These are phyloP conservation scores for Phyllosticta citrichinensis DNA, from an alignment of 2,329 filamentous ascomycete species.

Conservation along the genomic window DNA sequence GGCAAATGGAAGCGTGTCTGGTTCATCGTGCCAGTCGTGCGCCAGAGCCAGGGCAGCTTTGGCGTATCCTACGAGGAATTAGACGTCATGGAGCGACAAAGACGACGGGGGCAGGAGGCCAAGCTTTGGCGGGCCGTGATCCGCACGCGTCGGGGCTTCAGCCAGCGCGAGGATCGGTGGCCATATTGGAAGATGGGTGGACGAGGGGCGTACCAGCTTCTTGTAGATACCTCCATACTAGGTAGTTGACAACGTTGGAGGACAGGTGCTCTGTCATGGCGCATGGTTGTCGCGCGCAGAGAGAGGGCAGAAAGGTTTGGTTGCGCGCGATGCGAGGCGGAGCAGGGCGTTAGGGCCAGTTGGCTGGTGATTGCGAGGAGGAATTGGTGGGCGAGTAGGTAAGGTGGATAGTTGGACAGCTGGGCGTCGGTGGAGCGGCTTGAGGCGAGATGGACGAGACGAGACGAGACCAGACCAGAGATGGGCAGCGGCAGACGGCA, in stretches of 20 bases:
- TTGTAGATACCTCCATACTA: constrained; percentile 53
- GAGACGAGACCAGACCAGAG: not conserved
- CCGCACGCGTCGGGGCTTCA: not conserved
- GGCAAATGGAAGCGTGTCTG: constrained; percentile 52
- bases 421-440: not conserved
- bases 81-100: not conserved
- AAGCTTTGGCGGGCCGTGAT: not conserved
- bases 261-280: constrained; percentile 38
- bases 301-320: not conserved
- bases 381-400: constrained; percentile 5
- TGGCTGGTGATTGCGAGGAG: constrained; percentile 5
- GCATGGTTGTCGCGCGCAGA: constrained; percentile 21
- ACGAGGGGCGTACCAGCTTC: constrained; percentile 23
- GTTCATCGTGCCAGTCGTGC: constrained; percentile 53
- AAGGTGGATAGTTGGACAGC: constrained; percentile 7
- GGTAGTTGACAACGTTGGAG: constrained; percentile 57
- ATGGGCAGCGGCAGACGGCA: not conserved
- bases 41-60: constrained; percentile 51
- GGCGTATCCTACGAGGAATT: constrained; percentile 38
- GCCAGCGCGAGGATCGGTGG: not conserved
- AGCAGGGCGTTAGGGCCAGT: not conserved
- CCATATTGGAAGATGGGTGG: not conserved
- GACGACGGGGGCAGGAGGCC: not conserved
- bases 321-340: not conserved
- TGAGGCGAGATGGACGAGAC: not conserved